Base-by-base conservation (phyloP, 192 early-diverging fungal species). In the Coemansia sp. region DNA sequence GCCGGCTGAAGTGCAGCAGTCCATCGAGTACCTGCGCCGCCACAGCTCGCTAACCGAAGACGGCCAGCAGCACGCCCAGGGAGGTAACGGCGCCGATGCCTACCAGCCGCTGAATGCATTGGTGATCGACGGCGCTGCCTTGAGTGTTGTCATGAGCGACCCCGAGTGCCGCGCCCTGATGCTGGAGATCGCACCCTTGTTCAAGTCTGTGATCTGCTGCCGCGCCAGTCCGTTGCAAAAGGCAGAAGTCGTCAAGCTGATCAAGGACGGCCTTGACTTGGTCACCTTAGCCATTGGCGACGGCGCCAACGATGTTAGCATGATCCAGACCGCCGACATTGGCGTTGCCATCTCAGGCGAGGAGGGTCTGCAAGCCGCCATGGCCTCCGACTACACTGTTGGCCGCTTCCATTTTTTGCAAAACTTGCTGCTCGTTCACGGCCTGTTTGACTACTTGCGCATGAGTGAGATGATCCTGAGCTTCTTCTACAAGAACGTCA, bases 251-350 rank as follows among this genome's bases (percentile, higher is more conserved):
- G 97, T 99, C 16, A 82, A 82, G 26, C 74, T 97, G 68, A 94
- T 97, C 50, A 94, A 95, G 69, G 77, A 87, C 16, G 87, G 90
- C 16, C 84, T 95, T 26, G 90, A 92, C 50, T 90, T 90, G 10
- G 89, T 97, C 87, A 93, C 92, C 17, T 67, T 99, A 58, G 92
- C 96, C 7, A 96, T 99, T 50, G 97, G 97, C 35, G 97, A 99
- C 84, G 92, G 95, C 28, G 97, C 95, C 19, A 99, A 99, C 76
- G 97, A 99, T 72, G 95, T 99, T 11, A 88, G 89, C 39, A 99
- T 99, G 97, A 99, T 99, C 67, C 97, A 99, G 80, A 94, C 93
- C 42, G 95, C 96, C 37, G 91, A 98, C 76, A 87, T 98, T 23
- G 96, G 96, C 47, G 80, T 98, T 37, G 96, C 95, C 23, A 97